phyloP scores from a whole-genome alignment of 768 basidiomycete genomes.

The Auriscalpium orientale region DNA sequence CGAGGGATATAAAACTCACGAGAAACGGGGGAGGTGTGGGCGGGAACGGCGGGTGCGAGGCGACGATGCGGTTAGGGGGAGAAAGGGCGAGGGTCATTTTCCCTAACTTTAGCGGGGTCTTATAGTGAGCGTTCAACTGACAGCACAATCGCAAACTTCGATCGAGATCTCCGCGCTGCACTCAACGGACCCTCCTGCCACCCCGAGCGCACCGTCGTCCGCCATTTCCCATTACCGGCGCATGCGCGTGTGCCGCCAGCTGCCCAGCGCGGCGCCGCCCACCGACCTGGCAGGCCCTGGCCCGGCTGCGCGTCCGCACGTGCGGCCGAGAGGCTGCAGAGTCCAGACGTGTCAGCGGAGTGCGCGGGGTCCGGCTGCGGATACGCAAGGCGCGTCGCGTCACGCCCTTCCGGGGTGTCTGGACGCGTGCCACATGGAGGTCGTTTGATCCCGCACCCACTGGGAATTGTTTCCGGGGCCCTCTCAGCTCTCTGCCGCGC shows the following conservation, averaged over 20 bases:
- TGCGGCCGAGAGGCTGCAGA: background rate
- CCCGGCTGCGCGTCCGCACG: background rate
- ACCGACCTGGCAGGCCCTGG: no score
- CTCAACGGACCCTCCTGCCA: background rate
- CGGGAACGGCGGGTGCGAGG: slow-evolving; percentile 10
- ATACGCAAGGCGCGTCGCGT: background rate
- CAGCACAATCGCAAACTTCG: slow-evolving; percentile 13
- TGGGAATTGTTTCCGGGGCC: background rate
- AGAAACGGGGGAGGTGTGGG: background rate
- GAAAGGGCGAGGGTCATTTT: slow-evolving; percentile 20
- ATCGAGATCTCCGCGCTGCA: slow-evolving; percentile 13
- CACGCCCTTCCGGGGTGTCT: background rate
- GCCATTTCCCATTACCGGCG: background rate
- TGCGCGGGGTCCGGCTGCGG: background rate
- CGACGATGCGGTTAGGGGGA: slow-evolving; percentile 18
- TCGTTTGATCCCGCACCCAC: background rate
- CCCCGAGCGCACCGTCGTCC: background rate
- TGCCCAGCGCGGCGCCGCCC: no score
- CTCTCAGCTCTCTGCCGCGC: background rate
- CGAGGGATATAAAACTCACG: background rate
- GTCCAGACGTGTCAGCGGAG: background rate
- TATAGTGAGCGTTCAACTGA: slow-evolving; percentile 12
- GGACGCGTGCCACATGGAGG: background rate
- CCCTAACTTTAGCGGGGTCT: slow-evolving; percentile 8
- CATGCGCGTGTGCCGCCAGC: background rate